Evolutionary conservation across 2,329 filamentous ascomycete species (phyloP).

Genomic region (Ophiocordyceps robertsii): DNA sequence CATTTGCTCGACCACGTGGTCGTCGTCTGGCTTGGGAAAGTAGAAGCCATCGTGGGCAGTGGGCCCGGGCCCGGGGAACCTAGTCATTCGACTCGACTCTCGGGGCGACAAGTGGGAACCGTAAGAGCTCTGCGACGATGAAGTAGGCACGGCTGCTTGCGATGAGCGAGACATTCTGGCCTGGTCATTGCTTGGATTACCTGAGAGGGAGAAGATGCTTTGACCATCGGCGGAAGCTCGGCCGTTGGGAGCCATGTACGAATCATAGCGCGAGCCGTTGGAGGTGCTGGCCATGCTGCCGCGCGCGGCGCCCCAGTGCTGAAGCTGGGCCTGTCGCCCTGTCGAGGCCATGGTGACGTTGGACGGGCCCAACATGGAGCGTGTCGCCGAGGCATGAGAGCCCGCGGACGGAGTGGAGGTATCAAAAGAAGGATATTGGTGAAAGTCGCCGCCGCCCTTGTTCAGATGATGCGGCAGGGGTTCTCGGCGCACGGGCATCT

Average conservation of each 20-base stretch:
- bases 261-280: conserved; percentile 47
- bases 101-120: conserved; percentile 27
- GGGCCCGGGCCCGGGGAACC: conserved; percentile 25
- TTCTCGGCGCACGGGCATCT: conserved; percentile 50
- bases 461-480: conserved; percentile 74
- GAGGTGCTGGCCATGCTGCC: conserved; percentile 38
- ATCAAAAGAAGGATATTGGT: conserved; percentile 74
- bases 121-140: conserved; percentile 36
- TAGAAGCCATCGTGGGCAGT: conserved; percentile 38
- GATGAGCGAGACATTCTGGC: conserved; percentile 14
- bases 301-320: conserved; percentile 55
- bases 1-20: conserved; percentile 76
- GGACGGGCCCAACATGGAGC: conserved; percentile 6
- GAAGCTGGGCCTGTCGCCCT: conserved; percentile 59
- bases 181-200: conserved; percentile 22
- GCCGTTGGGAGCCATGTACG: conserved; percentile 44
- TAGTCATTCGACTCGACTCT: conserved; percentile 44
- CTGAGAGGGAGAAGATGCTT: conserved; percentile 37
- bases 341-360: conserved; percentile 61
- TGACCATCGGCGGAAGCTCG: conserved; percentile 41
- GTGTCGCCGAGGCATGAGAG: conserved; percentile 27
- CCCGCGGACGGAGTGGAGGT: conserved; percentile 24
- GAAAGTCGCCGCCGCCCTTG: conserved; percentile 64
- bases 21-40: conserved; percentile 64
- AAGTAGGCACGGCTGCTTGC: conserved; percentile 35